phyloP scores from a whole-genome alignment of 192 early-diverging fungal genomes.

The Mortierella alpina region DNA sequence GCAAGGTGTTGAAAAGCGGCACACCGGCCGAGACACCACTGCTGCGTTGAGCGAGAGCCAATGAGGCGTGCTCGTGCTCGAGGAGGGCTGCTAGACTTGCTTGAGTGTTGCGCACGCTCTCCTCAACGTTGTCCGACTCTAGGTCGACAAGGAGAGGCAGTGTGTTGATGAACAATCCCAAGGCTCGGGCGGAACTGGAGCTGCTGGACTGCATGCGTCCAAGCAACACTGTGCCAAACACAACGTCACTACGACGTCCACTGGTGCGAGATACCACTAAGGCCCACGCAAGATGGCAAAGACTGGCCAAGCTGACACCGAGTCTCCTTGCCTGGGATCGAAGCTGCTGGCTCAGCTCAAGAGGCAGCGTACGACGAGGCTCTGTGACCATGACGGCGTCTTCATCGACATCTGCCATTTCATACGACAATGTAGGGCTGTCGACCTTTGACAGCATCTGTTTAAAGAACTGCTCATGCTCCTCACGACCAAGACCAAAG shows the following conservation, averaged over 20 bases:
- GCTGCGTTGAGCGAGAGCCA: conserved; percentile 6
- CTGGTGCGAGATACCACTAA: too few species aligned
- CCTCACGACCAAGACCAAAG: too few species aligned
- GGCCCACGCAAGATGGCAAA: conserved; percentile 2
- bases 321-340: not conserved
- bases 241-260: conserved; percentile 1
- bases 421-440: too few species aligned
- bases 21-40: not conserved
- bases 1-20: not conserved
- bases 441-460: too few species aligned
- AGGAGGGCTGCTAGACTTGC: not conserved
- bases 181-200: not conserved
- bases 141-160: conserved; percentile 5
- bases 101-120: not conserved
- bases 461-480: too few species aligned
- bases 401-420: too few species aligned
- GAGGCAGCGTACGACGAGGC: not conserved
- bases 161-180: conserved; percentile 14
- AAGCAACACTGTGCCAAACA: conserved; percentile 7
- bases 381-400: not conserved
- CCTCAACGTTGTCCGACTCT: not conserved
- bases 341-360: not conserved
- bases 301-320: not conserved
- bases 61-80: conserved; percentile 1
- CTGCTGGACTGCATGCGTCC: too few species aligned